These are phyloP conservation scores for Backusella westeae DNA, from an alignment of 192 early-diverging fungal species.

Conservation along the genomic window DNA sequence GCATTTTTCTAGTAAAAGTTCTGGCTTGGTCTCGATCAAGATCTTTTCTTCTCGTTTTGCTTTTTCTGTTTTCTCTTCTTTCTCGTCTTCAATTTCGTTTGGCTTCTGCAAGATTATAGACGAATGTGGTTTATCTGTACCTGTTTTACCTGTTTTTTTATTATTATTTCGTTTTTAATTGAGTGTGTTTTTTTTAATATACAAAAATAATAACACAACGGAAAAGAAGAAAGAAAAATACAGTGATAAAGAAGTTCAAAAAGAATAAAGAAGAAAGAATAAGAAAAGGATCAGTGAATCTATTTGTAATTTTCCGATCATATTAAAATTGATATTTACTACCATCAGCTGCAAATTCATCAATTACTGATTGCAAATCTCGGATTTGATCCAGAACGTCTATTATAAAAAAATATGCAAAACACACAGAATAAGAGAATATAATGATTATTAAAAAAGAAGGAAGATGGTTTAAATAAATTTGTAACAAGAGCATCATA, in stretches of 20 bases:
- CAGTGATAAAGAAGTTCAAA: background rate
- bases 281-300: background rate
- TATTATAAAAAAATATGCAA: background rate
- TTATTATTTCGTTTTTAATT: background rate
- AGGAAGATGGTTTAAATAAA: background rate
- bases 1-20: constrained; percentile 5
- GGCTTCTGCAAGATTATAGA: background rate
- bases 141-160: background rate
- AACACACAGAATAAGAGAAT: background rate
- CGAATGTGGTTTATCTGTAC: background rate
- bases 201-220: background rate
- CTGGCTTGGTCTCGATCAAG: background rate
- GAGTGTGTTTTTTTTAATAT: background rate
- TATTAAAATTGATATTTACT: background rate
- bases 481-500: no score
- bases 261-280: background rate
- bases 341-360: constrained; percentile 23
- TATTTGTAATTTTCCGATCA: constrained; percentile 13
- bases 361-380: constrained; percentile 31
- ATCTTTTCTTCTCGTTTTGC: background rate
- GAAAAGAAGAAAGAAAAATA: background rate
- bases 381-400: constrained; percentile 23
- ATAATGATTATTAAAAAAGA: background rate
- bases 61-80: background rate
- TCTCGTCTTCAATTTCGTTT: background rate